A percentile compares a stretch with the other conserved stretches of the same genome.
Conservation (phyloP, 805 yeast genomes). For the Metschnikowia borealis region DNA sequence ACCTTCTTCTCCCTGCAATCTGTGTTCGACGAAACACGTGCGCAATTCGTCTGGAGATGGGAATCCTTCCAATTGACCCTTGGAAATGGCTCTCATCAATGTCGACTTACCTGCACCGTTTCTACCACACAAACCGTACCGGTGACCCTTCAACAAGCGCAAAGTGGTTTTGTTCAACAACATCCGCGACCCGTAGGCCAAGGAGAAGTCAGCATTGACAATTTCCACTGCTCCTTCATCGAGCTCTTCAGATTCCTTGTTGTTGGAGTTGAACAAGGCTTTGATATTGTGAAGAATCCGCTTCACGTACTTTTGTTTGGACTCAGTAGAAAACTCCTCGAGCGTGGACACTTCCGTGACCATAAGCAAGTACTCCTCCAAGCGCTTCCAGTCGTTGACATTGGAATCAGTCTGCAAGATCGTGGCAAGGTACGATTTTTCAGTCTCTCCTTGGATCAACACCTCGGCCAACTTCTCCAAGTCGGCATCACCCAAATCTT, state of each 20-base stretch:
- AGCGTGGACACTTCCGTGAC: slow-evolving; percentile 14
- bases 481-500: slow-evolving; percentile 15
- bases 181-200: slow-evolving; percentile 98
- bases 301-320: slow-evolving; percentile 36
- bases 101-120: slow-evolving; percentile 99
- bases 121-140: slow-evolving; percentile 97
- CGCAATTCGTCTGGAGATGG: slow-evolving; percentile 82
- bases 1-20: slow-evolving; percentile 91
- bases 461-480: slow-evolving; percentile 26
- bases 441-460: slow-evolving; percentile 21
- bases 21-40: slow-evolving; percentile 97
- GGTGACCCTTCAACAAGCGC: slow-evolving; percentile 86
- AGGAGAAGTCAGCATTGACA: slow-evolving; percentile 90
- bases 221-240: slow-evolving; percentile 83
- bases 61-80: slow-evolving; percentile 96
- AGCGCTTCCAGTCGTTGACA: slow-evolving; percentile 45
- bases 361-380: slow-evolving; percentile 50
- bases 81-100: slow-evolving; percentile 92
- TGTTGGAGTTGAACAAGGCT: slow-evolving; percentile 45
- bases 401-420: slow-evolving; percentile 40
- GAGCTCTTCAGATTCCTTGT: slow-evolving; percentile 49
- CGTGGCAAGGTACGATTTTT: slow-evolving; percentile 45
- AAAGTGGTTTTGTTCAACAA: slow-evolving; percentile 86
- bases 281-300: slow-evolving; percentile 46
- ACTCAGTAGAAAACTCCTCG: slow-evolving; percentile 15